A percentile compares a stretch with the other conserved stretches of the same genome.
These are phyloP conservation scores for Talaromyces proteolyticus DNA, from an alignment of 495 filamentous ascomycete genomes.

Conservation along the genomic window DNA sequence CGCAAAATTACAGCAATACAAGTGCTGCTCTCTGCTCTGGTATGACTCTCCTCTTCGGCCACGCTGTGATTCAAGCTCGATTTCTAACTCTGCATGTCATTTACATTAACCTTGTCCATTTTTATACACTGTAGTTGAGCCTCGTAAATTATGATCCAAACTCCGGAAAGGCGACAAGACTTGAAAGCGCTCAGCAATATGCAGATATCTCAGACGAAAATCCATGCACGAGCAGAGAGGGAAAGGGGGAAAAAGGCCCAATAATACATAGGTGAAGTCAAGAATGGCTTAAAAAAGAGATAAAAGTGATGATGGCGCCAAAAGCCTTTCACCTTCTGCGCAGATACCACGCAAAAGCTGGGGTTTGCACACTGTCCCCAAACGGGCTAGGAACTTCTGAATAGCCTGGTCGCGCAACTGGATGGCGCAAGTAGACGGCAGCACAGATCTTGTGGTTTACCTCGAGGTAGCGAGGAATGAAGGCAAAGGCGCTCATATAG, in stretches of 20 bases:
- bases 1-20: too few relatives aligned
- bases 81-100: too few relatives aligned
- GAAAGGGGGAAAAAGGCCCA: conserved; percentile 21
- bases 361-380: conserved; percentile 49
- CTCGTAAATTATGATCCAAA: not conserved
- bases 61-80: too few relatives aligned
- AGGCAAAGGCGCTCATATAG: conserved; percentile 87
- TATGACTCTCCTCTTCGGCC: too few relatives aligned
- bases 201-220: not conserved
- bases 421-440: conserved; percentile 92
- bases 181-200: not conserved
- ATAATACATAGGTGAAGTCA: conserved; percentile 31
- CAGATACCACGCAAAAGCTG: conserved; percentile 93
- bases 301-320: not conserved
- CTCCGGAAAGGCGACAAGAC: not conserved
- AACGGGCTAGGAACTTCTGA: conserved; percentile 92
- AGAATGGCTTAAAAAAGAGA: conserved; percentile 3
- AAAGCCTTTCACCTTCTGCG: conserved; percentile 57
- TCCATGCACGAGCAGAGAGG: not conserved
- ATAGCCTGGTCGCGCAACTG: conserved; percentile 81
- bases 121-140: conserved; percentile 2
- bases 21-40: too few relatives aligned
- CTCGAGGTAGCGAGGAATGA: conserved; percentile 92
- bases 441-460: conserved; percentile 95
- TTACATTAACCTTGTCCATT: not conserved